These are phyloP conservation scores for Citrus australasica DNA, from an alignment of 345 rosid species.

Conservation along the genomic window DNA sequence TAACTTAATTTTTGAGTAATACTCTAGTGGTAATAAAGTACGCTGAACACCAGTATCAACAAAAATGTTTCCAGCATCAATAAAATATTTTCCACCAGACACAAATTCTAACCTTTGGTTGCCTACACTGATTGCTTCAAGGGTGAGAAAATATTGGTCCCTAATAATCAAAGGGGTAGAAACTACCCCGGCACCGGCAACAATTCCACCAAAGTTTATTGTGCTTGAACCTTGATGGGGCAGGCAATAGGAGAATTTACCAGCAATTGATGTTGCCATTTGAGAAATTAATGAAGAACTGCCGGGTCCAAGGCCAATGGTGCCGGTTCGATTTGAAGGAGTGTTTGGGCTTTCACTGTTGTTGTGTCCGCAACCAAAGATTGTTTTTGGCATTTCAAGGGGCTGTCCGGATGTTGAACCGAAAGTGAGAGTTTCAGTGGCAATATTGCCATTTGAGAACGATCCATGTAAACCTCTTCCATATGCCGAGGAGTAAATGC, in stretches of 20 bases:
- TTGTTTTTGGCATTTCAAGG: slow-evolving; percentile 24
- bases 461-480: slow-evolving; percentile 27
- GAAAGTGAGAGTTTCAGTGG: slow-evolving; percentile 40
- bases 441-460: slow-evolving; percentile 34
- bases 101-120: too few relatives aligned
- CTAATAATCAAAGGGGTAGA: too few relatives aligned
- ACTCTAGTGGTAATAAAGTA: too few relatives aligned
- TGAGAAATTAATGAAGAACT: slow-evolving; percentile 48
- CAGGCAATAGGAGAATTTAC: slow-evolving; percentile 63
- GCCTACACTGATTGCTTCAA: too few relatives aligned
- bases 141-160: too few relatives aligned
- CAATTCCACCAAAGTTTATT: slow-evolving; percentile 53
- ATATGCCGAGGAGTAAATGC: slow-evolving; percentile 27
- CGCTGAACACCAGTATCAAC: too few relatives aligned
- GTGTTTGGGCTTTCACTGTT: slow-evolving; percentile 31
- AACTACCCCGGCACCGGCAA: slow-evolving; percentile 21
- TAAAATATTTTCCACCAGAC: too few relatives aligned
- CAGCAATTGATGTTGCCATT: slow-evolving; percentile 33
- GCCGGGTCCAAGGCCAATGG: slow-evolving; percentile 53
- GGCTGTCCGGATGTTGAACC: neutral
- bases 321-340: slow-evolving; percentile 34
- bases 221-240: slow-evolving; percentile 38
- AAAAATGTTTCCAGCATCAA: too few relatives aligned
- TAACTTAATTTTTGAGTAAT: too few relatives aligned
- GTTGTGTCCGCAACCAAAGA: slow-evolving; percentile 51